Conservation (phyloP, 495 filamentous ascomycete genomes). For the Margaritispora aquatica region DNA sequence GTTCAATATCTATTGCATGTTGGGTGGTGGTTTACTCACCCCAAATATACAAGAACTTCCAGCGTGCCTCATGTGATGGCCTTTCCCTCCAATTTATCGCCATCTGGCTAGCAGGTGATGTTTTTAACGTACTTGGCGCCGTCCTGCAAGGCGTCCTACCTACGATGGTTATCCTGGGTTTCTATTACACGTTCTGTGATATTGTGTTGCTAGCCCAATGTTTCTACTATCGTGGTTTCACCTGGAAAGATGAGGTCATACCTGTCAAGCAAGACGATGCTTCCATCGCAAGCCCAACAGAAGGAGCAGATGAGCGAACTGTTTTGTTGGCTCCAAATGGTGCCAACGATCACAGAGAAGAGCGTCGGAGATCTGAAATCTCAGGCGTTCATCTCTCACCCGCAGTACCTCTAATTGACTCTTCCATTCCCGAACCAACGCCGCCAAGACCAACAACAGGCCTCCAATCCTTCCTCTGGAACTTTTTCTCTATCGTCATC, state of each 20-base stretch:
- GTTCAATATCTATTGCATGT: conserved; percentile 91
- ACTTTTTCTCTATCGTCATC: conserved; percentile 62
- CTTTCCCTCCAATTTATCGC: conserved; percentile 85
- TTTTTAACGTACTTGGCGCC: conserved; percentile 93
- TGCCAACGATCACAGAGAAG: not conserved
- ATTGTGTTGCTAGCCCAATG: conserved; percentile 81
- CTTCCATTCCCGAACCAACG: conserved; percentile 17
- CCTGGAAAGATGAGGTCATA: conserved; percentile 49
- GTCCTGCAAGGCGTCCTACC: conserved; percentile 90
- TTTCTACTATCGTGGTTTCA: conserved; percentile 90
- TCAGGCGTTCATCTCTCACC: conserved; percentile 73
- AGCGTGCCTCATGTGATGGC: conserved; percentile 77
- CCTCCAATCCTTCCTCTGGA: conserved; percentile 61
- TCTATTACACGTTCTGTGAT: conserved; percentile 94
- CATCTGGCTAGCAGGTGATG: conserved; percentile 87
- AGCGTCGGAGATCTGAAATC: conserved; percentile 33
- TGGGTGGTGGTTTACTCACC: conserved; percentile 98
- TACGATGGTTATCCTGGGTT: conserved; percentile 88
- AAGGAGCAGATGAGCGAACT: conserved; percentile 36
- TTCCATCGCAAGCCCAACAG: not conserved
- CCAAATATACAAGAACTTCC: conserved; percentile 94
- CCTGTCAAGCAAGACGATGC: conserved; percentile 19
- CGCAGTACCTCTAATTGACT: conserved; percentile 57
- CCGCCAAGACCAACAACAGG: conserved; percentile 27
- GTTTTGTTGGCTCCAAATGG: conserved; percentile 26